Percentiles rank a stretch among this genome's conserved stretches.
These are phyloP conservation scores for Ogataea polymorpha DNA, from an alignment of 805 yeast genomes.

Conservation along the genomic window DNA sequence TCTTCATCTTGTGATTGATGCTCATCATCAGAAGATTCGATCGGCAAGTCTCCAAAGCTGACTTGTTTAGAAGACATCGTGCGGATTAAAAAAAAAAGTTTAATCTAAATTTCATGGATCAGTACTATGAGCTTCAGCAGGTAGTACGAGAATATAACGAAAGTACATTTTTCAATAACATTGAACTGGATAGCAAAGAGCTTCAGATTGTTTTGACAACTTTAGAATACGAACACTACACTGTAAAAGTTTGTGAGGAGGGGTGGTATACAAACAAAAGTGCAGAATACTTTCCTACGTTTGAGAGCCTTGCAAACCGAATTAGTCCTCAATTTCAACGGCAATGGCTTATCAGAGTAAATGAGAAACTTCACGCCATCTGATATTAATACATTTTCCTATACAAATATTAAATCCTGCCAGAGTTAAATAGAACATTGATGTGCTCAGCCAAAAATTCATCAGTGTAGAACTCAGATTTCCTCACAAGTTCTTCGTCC, in stretches of 20 bases:
- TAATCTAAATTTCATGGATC: constrained; percentile 11
- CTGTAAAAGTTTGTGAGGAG: constrained; percentile 19
- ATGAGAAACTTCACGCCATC: constrained; percentile 3
- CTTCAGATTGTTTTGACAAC: constrained; percentile 13
- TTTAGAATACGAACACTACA: constrained; percentile 13
- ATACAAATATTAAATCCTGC: constrained; percentile 35
- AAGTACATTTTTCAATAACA: constrained; percentile 6
- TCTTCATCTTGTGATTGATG: constrained; percentile 17
- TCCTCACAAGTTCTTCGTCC: constrained; percentile 86
- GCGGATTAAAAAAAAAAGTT: background rate
- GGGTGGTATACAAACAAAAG: constrained; percentile 28
- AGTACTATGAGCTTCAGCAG: constrained; percentile 14
- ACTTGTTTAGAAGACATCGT: constrained; percentile 20
- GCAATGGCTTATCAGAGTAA: constrained; percentile 19
- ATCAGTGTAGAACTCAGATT: constrained; percentile 77
- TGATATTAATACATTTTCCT: constrained; percentile 3
- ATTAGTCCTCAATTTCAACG: constrained; percentile 15
- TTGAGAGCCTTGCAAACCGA: constrained; percentile 27
- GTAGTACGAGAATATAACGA: constrained; percentile 14
- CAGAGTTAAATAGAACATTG: constrained; percentile 65
- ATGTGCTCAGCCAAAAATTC: constrained; percentile 76
- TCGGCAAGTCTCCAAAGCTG: constrained; percentile 24
- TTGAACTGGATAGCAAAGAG: background rate
- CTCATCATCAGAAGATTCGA: constrained; percentile 17
- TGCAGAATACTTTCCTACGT: constrained; percentile 24